Conservation (phyloP, 2,329 filamentous ascomycete genomes). For the Knufia fluminis region DNA sequence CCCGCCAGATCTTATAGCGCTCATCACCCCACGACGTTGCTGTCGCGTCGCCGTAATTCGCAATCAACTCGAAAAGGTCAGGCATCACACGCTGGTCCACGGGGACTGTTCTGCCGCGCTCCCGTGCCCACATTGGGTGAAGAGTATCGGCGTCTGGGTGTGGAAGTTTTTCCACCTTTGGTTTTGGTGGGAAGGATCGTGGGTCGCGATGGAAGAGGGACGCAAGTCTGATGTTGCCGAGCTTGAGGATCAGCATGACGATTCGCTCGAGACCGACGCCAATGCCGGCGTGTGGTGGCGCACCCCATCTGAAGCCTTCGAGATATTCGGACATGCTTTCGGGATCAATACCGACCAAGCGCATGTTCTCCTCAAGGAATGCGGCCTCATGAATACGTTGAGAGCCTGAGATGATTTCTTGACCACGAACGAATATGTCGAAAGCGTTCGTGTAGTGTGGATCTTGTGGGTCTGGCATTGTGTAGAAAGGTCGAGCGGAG, state of each 20-base stretch:
- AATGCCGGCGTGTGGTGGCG: slow-evolving; percentile 80
- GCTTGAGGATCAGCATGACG: slow-evolving; percentile 71
- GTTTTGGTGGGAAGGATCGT: slow-evolving; percentile 66
- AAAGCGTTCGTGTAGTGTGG: slow-evolving; percentile 77
- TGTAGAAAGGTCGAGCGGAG: slow-evolving; percentile 80
- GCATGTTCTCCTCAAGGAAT: slow-evolving; percentile 69
- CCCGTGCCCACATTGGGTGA: slow-evolving; percentile 49
- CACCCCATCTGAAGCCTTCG: slow-evolving; percentile 76
- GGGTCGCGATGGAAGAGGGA: slow-evolving; percentile 83
- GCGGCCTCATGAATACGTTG: slow-evolving; percentile 81
- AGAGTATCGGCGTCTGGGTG: slow-evolving; percentile 83
- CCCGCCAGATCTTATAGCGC: slow-evolving; percentile 79
- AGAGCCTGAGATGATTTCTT: slow-evolving; percentile 85
- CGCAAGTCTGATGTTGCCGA: slow-evolving; percentile 82
- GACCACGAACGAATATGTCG: slow-evolving; percentile 86
- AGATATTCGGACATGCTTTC: slow-evolving; percentile 86
- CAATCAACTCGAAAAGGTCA: slow-evolving; percentile 75
- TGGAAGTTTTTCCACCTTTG: slow-evolving; percentile 56
- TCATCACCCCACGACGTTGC: slow-evolving; percentile 92
- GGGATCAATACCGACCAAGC: slow-evolving; percentile 63
- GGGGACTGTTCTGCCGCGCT: slow-evolving; percentile 38
- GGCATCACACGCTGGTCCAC: slow-evolving; percentile 50
- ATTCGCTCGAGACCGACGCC: slow-evolving; percentile 86
- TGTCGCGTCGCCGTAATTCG: slow-evolving; percentile 89
- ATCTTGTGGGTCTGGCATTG: slow-evolving; percentile 70